Evolutionary conservation across 129 eudicot genomes (phyloP).

Genomic region (Flaveria linearis): DNA sequence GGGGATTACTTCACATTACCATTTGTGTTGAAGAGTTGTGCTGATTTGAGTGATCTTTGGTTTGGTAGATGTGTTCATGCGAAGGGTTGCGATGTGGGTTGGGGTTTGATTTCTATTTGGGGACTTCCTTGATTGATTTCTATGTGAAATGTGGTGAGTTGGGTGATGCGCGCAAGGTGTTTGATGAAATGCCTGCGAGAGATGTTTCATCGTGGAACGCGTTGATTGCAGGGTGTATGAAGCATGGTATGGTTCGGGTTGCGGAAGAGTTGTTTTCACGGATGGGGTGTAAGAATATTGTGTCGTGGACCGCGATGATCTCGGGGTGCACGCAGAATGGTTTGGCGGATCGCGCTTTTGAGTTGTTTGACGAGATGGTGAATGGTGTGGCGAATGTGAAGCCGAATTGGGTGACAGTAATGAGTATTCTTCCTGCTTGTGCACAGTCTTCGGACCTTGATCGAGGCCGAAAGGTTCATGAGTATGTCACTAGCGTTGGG

Average conservation of each 20-base stretch:
- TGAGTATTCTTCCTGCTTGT: conserved; percentile 82
- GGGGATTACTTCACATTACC: conserved; percentile 77
- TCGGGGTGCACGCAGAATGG: conserved; percentile 81
- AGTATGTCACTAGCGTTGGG: conserved; percentile 47
- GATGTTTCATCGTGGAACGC: conserved; percentile 76
- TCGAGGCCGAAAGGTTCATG: conserved; percentile 57
- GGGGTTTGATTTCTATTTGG: conserved; percentile 65
- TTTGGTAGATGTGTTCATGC: conserved; percentile 67
- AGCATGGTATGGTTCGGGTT: conserved; percentile 38
- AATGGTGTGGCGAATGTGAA: conserved; percentile 42
- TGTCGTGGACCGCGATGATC: conserved; percentile 86
- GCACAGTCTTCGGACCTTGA: conserved; percentile 65
- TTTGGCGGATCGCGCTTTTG: conserved; percentile 46
- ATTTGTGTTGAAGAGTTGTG: conserved; percentile 73
- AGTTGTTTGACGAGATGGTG: conserved; percentile 67
- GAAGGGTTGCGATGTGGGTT: conserved; percentile 57
- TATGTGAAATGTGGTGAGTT: conserved; percentile 64
- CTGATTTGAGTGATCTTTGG: conserved; percentile 34
- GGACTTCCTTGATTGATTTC: conserved; percentile 67
- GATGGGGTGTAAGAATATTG: conserved; percentile 57
- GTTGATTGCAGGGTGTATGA: conserved; percentile 67
- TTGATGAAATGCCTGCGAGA: conserved; percentile 60
- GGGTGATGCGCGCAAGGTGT: conserved; percentile 43
- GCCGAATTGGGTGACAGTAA: conserved; percentile 82
- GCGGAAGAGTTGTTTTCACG: conserved; percentile 55